A percentile compares a stretch with the other conserved stretches of the same genome.
These are phyloP conservation scores for Gomphus bonarii DNA, from an alignment of 1,284 basidiomycete species.

Conservation along the genomic window DNA sequence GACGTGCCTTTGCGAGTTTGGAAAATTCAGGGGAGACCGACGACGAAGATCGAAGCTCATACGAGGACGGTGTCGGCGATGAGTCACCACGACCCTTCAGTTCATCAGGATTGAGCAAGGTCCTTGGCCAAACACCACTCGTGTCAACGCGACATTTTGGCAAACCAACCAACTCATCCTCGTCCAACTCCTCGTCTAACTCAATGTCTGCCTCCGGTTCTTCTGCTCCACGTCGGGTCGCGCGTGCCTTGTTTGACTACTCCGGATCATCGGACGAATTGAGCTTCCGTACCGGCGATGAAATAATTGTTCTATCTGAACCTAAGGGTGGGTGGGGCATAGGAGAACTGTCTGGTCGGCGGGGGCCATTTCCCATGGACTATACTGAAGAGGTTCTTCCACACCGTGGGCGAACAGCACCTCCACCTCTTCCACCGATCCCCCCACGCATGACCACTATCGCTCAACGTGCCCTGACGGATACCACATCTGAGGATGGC, in stretches of 20 bases:
- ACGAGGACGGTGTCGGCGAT: slow-evolving; percentile 21
- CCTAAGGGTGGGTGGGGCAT: slow-evolving; percentile 82
- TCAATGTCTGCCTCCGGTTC: slow-evolving; percentile 5
- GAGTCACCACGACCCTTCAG: slow-evolving; percentile 20
- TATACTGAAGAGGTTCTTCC: slow-evolving; percentile 45
- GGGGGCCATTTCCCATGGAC: slow-evolving; percentile 67
- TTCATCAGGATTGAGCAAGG: slow-evolving; percentile 22
- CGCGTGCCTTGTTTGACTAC: slow-evolving; percentile 68
- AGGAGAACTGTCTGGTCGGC: slow-evolving; percentile 57
- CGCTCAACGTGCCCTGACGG: slow-evolving; percentile 1
- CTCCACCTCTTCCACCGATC: slow-evolving; percentile 19
- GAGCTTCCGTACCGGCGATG: slow-evolving; percentile 57
- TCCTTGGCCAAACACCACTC: slow-evolving; percentile 28
- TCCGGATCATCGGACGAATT: slow-evolving; percentile 65
- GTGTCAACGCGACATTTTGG: slow-evolving; percentile 37
- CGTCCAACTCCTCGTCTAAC: slow-evolving; percentile 6
- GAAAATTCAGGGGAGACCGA: slow-evolving; percentile 26
- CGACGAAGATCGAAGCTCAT: slow-evolving; percentile 26
- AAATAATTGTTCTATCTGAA: slow-evolving; percentile 65
- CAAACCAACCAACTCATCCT: slow-evolving; percentile 27
- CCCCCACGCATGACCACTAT: slow-evolving; percentile 6
- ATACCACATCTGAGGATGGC: slow-evolving; percentile 12
- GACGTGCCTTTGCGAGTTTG: slow-evolving; percentile 26
- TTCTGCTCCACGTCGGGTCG: slow-evolving; percentile 33
- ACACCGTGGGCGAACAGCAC: background rate